phyloP scores from a whole-genome alignment of 768 basidiomycete species.

The Hysterangium stoloniferum region DNA sequence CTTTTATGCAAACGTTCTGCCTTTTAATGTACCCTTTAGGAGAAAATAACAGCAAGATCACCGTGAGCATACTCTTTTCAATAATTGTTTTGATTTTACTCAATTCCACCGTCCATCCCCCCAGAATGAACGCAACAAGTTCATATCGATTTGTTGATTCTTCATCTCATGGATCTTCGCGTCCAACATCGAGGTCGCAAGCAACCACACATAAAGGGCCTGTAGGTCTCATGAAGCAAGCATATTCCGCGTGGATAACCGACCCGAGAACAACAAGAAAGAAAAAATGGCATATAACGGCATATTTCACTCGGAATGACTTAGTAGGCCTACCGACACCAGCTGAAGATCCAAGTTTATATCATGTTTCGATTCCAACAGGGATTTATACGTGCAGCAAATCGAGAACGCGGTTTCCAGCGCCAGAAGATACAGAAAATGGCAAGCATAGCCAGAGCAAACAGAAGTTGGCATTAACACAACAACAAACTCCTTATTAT shows the following conservation, averaged over 20 bases:
- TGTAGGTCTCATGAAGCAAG: constrained; percentile 56
- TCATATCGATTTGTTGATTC: constrained; percentile 52
- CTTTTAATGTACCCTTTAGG: background rate
- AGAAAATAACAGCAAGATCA: constrained; percentile 6
- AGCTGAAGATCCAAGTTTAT: constrained; percentile 35
- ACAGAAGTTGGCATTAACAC: constrained; percentile 18
- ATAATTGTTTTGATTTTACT: background rate
- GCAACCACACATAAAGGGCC: too few species aligned
- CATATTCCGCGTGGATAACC: constrained; percentile 60
- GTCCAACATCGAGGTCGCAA: constrained; percentile 50
- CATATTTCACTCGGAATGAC: constrained; percentile 46
- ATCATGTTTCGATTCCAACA: constrained; percentile 36
- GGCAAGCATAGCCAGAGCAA: background rate
- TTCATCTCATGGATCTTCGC: constrained; percentile 38
- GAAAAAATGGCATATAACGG: constrained; percentile 62
- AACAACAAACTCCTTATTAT: constrained; percentile 18
- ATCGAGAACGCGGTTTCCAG: constrained; percentile 31
- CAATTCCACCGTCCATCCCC: background rate
- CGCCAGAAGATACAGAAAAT: constrained; percentile 18
- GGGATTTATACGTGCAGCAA: constrained; percentile 42
- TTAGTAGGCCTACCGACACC: constrained; percentile 39
- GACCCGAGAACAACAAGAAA: constrained; percentile 37
- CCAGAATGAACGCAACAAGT: constrained; percentile 4
- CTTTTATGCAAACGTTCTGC: background rate
- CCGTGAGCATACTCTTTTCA: constrained; percentile 7